Percentiles rank a stretch among this genome's conserved stretches.
Evolutionary conservation across 148 eudicot genomes (phyloP).

Genomic region (Nepenthes mirabilis): DNA sequence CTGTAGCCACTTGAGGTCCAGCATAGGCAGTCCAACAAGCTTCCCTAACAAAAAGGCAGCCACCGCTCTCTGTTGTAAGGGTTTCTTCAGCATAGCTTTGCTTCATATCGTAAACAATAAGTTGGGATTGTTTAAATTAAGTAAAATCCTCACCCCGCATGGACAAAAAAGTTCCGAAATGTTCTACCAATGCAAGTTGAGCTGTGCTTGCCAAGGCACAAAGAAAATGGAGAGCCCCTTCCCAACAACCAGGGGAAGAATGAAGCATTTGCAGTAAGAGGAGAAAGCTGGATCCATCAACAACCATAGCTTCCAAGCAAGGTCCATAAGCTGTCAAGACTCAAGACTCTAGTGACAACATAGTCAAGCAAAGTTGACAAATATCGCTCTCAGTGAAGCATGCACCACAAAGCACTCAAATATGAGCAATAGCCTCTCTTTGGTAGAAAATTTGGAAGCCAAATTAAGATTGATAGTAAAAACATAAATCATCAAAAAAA

Average conservation of each 20-base stretch:
- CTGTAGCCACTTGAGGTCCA: slow-evolving; percentile 95
- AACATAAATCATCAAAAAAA: slow-evolving; percentile 10
- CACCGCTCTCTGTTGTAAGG: slow-evolving; percentile 92
- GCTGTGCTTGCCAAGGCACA: slow-evolving; percentile 95
- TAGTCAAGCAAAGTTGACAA: slow-evolving; percentile 77
- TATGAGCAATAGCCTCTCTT: slow-evolving; percentile 78
- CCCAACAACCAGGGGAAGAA: slow-evolving; percentile 76
- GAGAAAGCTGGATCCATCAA: slow-evolving; percentile 90
- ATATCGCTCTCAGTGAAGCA: slow-evolving; percentile 56
- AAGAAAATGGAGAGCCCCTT: slow-evolving; percentile 94
- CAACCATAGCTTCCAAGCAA: slow-evolving; percentile 98
- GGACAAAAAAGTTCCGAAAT: slow-evolving; percentile 89
- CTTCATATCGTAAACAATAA: neutral
- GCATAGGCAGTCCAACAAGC: slow-evolving; percentile 97
- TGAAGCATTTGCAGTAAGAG: slow-evolving; percentile 92
- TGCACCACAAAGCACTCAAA: slow-evolving; percentile 88
- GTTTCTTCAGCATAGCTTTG: slow-evolving; percentile 53
- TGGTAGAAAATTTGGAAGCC: slow-evolving; percentile 85
- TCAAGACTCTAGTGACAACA: slow-evolving; percentile 85
- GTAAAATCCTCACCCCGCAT: slow-evolving; percentile 48
- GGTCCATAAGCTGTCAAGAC: slow-evolving; percentile 92
- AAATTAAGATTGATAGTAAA: slow-evolving; percentile 70
- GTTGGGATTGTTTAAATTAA: neutral
- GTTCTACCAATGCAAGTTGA: slow-evolving; percentile 97
- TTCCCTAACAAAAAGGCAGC: slow-evolving; percentile 93